Evolutionary conservation across 306 rosid species (phyloP).

Genomic region (Cucurbita moschata): DNA sequence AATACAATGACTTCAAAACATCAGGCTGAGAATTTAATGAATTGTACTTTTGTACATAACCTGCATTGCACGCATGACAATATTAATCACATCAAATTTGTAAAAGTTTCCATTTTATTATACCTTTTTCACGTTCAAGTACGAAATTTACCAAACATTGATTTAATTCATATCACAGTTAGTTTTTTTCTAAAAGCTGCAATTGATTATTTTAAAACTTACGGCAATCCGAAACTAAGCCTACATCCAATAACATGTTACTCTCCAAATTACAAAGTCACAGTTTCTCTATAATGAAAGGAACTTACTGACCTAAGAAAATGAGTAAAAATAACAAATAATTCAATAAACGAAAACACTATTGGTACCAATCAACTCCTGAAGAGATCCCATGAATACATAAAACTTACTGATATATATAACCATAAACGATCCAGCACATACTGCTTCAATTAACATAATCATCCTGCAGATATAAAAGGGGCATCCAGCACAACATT

Average conservation of each 20-base stretch:
- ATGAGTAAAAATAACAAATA: too few relatives aligned
- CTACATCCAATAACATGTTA: too few relatives aligned
- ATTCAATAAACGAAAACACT: background rate
- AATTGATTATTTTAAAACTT: too few relatives aligned
- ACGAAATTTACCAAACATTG: too few relatives aligned
- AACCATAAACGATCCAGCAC: constrained; percentile 77
- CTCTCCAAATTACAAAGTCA: too few relatives aligned
- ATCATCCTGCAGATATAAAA: constrained; percentile 59
- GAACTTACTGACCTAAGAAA: too few relatives aligned
- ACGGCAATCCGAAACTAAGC: too few relatives aligned
- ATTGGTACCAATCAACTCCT: background rate
- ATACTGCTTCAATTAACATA: constrained; percentile 76
- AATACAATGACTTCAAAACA: constrained; percentile 84
- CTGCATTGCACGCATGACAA: constrained; percentile 28
- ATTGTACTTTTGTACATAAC: constrained; percentile 81
- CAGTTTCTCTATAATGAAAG: too few relatives aligned
- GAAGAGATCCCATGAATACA: background rate
- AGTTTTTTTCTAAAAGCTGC: too few relatives aligned
- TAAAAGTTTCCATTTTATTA: too few relatives aligned
- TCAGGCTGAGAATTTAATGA: constrained; percentile 93
- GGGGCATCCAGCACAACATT: background rate
- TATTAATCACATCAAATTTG: background rate
- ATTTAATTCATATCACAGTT: too few relatives aligned
- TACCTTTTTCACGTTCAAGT: too few relatives aligned
- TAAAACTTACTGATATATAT: constrained; percentile 56